Conservation (phyloP, 495 filamentous ascomycete species). For the Penicillium steckii region DNA sequence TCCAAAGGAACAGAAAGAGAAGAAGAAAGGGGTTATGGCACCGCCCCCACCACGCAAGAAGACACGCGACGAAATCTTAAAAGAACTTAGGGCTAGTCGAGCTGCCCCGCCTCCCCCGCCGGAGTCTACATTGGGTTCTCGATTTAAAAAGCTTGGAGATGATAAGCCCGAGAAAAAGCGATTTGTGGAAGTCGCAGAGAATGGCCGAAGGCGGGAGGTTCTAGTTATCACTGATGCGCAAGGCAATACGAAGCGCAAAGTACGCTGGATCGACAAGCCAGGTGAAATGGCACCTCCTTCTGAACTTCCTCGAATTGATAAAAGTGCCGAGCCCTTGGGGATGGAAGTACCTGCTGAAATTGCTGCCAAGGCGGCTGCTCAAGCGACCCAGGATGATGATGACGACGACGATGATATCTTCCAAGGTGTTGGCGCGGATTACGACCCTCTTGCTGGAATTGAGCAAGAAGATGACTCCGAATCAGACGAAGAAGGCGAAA, state of each 20-base stretch:
- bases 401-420: constrained; percentile 77
- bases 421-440: constrained; percentile 80
- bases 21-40: constrained; percentile 78
- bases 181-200: constrained; percentile 71
- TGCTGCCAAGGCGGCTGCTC: constrained; percentile 22
- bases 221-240: constrained; percentile 83
- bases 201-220: constrained; percentile 69
- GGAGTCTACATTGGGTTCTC: constrained; percentile 63
- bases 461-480: constrained; percentile 52
- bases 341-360: constrained; percentile 71
- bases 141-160: constrained; percentile 79
- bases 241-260: constrained; percentile 84
- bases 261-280: constrained; percentile 51
- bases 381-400: constrained; percentile 33
- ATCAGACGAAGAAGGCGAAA: constrained; percentile 48
- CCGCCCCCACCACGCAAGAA: constrained; percentile 63
- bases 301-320: constrained; percentile 62
- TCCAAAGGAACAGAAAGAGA: constrained; percentile 53
- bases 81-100: constrained; percentile 74
- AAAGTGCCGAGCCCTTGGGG: constrained; percentile 64
- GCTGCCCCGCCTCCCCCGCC: constrained; percentile 49
- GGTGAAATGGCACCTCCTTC: constrained; percentile 31
- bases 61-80: constrained; percentile 79
- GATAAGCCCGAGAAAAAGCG: constrained; percentile 57
- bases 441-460: constrained; percentile 79